These are phyloP conservation scores for Pseudogymnoascus sp. DNA, from an alignment of 2,329 filamentous ascomycete genomes.

Conservation along the genomic window DNA sequence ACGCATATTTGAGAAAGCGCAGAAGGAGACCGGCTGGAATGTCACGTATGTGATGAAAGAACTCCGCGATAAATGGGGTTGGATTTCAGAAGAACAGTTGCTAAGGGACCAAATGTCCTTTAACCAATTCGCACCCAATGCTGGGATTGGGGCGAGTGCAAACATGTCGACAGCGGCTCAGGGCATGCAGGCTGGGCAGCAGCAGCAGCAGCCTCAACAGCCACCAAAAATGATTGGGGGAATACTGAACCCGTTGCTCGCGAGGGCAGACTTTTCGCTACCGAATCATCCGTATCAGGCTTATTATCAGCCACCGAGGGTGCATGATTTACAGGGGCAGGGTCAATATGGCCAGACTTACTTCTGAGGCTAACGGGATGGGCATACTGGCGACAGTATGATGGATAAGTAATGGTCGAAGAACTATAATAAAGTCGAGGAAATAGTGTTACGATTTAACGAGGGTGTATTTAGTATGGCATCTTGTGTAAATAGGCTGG, in stretches of 20 bases:
- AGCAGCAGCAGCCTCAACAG: slow-evolving; percentile 17
- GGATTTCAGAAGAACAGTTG: slow-evolving; percentile 37
- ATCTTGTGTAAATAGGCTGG: slow-evolving; percentile 5
- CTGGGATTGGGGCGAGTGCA: slow-evolving; percentile 7
- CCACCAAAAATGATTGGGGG: slow-evolving; percentile 34
- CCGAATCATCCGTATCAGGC: slow-evolving; percentile 76
- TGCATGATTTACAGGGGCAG: slow-evolving; percentile 21
- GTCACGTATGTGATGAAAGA: slow-evolving; percentile 64
- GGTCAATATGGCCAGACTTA: slow-evolving; percentile 20
- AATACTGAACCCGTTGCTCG: slow-evolving; percentile 62
- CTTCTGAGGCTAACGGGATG: background rate
- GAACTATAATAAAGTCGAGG: background rate
- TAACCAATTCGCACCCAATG: slow-evolving; percentile 14
- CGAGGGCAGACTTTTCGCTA: slow-evolving; percentile 64
- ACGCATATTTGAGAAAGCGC: slow-evolving; percentile 66
- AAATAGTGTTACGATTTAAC: background rate
- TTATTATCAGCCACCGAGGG: slow-evolving; percentile 67
- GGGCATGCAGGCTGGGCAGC: slow-evolving; percentile 18
- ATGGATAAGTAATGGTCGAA: background rate
- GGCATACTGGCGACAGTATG: background rate
- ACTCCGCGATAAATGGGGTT: slow-evolving; percentile 71
- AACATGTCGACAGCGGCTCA: slow-evolving; percentile 11
- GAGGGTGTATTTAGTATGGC: slow-evolving; percentile 2
- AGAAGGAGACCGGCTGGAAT: slow-evolving; percentile 69
- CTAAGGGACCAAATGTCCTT: background rate